phyloP scores from a whole-genome alignment of 495 filamentous ascomycete genomes.

The Massariosphaeria phaeospora region DNA sequence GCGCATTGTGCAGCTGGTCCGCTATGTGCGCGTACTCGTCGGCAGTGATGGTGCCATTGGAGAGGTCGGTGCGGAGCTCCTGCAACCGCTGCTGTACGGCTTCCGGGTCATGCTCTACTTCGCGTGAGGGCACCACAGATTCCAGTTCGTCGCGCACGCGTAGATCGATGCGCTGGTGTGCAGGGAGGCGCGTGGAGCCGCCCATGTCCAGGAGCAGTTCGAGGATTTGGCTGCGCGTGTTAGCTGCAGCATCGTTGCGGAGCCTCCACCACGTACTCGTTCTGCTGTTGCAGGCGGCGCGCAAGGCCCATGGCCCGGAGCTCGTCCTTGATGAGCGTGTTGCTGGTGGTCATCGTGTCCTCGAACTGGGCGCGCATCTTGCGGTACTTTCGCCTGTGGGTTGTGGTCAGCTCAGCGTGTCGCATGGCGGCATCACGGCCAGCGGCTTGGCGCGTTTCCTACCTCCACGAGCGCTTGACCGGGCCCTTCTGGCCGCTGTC shows the following conservation, averaged over 20 bases:
- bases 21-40: slow-evolving; percentile 31
- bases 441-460: background rate
- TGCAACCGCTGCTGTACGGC: slow-evolving; percentile 44
- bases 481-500: slow-evolving; percentile 19
- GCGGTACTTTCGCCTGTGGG: slow-evolving; percentile 64
- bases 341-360: slow-evolving; percentile 70
- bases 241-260: background rate
- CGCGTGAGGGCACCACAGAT: slow-evolving; percentile 40
- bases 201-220: slow-evolving; percentile 83
- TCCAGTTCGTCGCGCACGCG: slow-evolving; percentile 42
- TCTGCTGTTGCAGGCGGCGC: slow-evolving; percentile 76
- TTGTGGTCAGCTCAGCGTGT: no score
- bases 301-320: slow-evolving; percentile 70
- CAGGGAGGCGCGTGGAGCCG: slow-evolving; percentile 66
- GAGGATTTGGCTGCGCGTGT: slow-evolving; percentile 22
- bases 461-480: slow-evolving; percentile 34
- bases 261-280: slow-evolving; percentile 56
- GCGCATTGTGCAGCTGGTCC: slow-evolving; percentile 15
- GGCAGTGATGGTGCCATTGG: slow-evolving; percentile 42
- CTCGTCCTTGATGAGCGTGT: slow-evolving; percentile 70
- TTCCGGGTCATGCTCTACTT: slow-evolving; percentile 41
- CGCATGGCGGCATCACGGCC: background rate
- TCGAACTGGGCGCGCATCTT: slow-evolving; percentile 88
- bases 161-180: slow-evolving; percentile 63
- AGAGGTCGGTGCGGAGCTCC: slow-evolving; percentile 45